phyloP scores from a whole-genome alignment of 2,329 filamentous ascomycete genomes.

The Botryotinia narcissicola region DNA sequence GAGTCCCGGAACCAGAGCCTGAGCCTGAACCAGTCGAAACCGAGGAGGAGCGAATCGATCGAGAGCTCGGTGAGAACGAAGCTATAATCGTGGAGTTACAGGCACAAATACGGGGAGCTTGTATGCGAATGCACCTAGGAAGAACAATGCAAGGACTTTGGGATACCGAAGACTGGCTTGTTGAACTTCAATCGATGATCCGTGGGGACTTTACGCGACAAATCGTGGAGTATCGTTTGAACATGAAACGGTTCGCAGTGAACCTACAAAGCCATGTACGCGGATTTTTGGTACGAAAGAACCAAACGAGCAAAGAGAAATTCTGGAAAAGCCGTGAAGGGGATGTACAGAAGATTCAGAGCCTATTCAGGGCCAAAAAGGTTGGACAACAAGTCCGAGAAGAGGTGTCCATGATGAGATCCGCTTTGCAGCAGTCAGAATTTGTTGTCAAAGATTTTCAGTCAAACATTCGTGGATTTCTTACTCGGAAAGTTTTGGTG shows the following conservation, averaged over 20 bases:
- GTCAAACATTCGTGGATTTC: slow-evolving; percentile 63
- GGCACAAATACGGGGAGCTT: slow-evolving; percentile 77
- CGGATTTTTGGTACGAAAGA: slow-evolving; percentile 69
- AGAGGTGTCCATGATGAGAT: slow-evolving; percentile 54
- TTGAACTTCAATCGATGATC: slow-evolving; percentile 82
- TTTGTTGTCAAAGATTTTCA: slow-evolving; percentile 65
- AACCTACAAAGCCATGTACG: slow-evolving; percentile 76
- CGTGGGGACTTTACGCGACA: slow-evolving; percentile 86
- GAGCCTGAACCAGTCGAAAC: slow-evolving; percentile 76
- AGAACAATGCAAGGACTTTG: slow-evolving; percentile 85
- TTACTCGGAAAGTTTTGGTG: slow-evolving; percentile 57
- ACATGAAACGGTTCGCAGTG: slow-evolving; percentile 78
- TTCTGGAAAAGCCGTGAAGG: slow-evolving; percentile 69
- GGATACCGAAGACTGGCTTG: slow-evolving; percentile 74
- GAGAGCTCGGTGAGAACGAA: slow-evolving; percentile 78
- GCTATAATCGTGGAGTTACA: slow-evolving; percentile 74
- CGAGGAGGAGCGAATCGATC: slow-evolving; percentile 82
- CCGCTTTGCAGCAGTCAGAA: slow-evolving; percentile 60
- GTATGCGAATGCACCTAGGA: slow-evolving; percentile 74
- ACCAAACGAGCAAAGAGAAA: slow-evolving; percentile 59
- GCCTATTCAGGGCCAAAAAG: slow-evolving; percentile 69
- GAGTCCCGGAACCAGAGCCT: slow-evolving; percentile 69
- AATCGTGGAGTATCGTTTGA: slow-evolving; percentile 74
- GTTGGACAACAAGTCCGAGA: slow-evolving; percentile 44
- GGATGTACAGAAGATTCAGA: slow-evolving; percentile 78